Evolutionary conservation across 371 early-diverging fungal species (phyloP).

Genomic region (Synchytrium microbalum): DNA sequence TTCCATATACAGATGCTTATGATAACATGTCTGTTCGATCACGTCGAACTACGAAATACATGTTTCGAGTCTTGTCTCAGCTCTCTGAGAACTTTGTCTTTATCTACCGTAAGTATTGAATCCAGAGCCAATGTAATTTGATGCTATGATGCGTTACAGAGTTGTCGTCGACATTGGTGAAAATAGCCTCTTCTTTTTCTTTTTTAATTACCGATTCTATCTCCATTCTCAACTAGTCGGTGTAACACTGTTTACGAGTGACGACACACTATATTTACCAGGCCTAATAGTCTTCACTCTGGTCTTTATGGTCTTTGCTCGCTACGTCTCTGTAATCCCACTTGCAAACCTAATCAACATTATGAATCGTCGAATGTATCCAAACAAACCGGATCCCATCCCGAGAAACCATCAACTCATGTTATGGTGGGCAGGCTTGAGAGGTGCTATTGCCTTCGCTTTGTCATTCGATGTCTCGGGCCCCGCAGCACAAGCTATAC

Average conservation of each 20-base stretch:
- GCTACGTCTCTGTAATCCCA: constrained; percentile 78
- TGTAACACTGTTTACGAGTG: constrained; percentile 70
- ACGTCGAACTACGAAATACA: constrained; percentile 70
- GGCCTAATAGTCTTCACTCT: constrained; percentile 31
- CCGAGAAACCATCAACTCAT: constrained; percentile 83
- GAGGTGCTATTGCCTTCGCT: constrained; percentile 94
- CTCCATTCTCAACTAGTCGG: too few relatives aligned
- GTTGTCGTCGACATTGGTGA: too few relatives aligned
- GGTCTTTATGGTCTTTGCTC: constrained; percentile 68
- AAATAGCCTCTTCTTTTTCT: too few relatives aligned
- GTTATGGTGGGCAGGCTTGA: constrained; percentile 87
- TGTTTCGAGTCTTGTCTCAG: constrained; percentile 83
- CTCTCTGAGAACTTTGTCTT: constrained; percentile 92
- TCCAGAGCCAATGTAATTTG: too few relatives aligned
- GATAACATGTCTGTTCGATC: constrained; percentile 71
- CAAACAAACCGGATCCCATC: constrained; percentile 46
- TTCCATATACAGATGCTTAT: constrained; percentile 51
- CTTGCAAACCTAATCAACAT: constrained; percentile 70
- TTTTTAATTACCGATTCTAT: too few relatives aligned
- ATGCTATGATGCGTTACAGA: too few relatives aligned
- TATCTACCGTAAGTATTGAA: constrained; percentile 57
- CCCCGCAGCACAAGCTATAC: constrained; percentile 39
- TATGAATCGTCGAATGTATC: constrained; percentile 24
- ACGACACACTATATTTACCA: constrained; percentile 22
- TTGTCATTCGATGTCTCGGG: constrained; percentile 75